phyloP scores from a whole-genome alignment of 345 rosid species.

The Lumnitzera racemosa region DNA sequence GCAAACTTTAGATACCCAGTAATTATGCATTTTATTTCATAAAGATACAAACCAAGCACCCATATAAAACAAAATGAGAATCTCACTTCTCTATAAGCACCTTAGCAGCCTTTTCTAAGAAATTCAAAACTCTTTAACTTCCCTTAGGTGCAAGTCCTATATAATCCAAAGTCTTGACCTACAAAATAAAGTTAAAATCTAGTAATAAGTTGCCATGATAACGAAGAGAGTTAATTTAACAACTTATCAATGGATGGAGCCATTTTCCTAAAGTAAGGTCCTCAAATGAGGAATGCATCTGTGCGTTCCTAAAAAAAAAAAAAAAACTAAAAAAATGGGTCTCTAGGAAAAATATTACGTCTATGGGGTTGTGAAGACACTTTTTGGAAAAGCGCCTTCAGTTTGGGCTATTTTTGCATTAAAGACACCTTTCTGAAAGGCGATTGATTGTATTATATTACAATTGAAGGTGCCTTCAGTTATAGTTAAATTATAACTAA shows the following conservation, averaged over 20 bases:
- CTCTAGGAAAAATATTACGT: too few relatives aligned
- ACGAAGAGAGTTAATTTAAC: background rate
- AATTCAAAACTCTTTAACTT: constrained; percentile 79
- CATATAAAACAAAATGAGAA: background rate
- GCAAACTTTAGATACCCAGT: background rate
- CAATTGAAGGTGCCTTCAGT: too few relatives aligned
- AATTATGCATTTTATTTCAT: too few relatives aligned
- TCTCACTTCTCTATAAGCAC: constrained; percentile 83
- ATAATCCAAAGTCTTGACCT: constrained; percentile 85
- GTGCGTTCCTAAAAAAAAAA: too few relatives aligned
- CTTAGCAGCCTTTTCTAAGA: constrained; percentile 90
- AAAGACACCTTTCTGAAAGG: too few relatives aligned
- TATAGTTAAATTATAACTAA: too few relatives aligned
- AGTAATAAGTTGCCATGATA: background rate
- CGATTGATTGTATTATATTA: too few relatives aligned
- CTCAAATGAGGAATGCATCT: background rate
- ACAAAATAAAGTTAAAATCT: background rate
- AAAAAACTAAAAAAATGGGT: too few relatives aligned
- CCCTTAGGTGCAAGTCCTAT: constrained; percentile 89
- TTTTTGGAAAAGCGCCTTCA: too few relatives aligned
- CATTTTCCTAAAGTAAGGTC: background rate
- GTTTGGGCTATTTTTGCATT: too few relatives aligned
- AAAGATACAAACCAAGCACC: too few relatives aligned
- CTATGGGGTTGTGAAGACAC: too few relatives aligned
- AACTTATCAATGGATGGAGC: background rate